Evolutionary conservation across 192 early-diverging fungal genomes (phyloP).

Genomic region (Backusella australiensis): DNA sequence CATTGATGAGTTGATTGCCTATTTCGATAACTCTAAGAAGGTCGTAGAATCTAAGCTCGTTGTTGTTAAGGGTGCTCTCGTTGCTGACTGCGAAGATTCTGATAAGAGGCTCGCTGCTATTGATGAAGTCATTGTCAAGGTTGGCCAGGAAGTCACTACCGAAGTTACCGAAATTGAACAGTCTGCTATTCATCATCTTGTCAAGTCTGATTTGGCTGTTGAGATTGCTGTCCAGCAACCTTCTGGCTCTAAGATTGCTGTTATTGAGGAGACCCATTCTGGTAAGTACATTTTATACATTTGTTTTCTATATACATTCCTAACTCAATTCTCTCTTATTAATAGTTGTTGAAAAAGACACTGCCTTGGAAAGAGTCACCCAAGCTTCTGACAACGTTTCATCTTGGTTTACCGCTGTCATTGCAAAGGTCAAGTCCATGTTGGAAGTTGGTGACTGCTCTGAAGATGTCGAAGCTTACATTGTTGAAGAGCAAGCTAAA

Average conservation of each 20-base stretch:
- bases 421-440: background rate
- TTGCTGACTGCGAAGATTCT: background rate
- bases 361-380: background rate
- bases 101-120: background rate
- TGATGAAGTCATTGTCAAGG: background rate
- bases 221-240: background rate
- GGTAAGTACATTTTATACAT: background rate
- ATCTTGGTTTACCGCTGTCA: constrained; percentile 2
- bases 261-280: background rate
- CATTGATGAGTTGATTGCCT: background rate
- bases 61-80: background rate
- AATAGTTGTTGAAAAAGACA: background rate
- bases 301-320: background rate
- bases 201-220: background rate
- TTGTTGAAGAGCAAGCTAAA: constrained; percentile 8
- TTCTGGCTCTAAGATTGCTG: background rate
- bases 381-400: background rate
- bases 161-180: background rate
- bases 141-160: background rate
- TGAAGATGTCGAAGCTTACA: constrained; percentile 2
- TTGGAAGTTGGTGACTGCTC: constrained; percentile 3
- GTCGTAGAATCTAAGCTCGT: background rate
- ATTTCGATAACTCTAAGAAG: constrained; percentile 1
- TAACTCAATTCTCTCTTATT: background rate
- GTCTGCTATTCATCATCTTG: background rate